Evolutionary conservation across 2,329 filamentous ascomycete genomes (phyloP).

Genomic region (Didymella segeticola): DNA sequence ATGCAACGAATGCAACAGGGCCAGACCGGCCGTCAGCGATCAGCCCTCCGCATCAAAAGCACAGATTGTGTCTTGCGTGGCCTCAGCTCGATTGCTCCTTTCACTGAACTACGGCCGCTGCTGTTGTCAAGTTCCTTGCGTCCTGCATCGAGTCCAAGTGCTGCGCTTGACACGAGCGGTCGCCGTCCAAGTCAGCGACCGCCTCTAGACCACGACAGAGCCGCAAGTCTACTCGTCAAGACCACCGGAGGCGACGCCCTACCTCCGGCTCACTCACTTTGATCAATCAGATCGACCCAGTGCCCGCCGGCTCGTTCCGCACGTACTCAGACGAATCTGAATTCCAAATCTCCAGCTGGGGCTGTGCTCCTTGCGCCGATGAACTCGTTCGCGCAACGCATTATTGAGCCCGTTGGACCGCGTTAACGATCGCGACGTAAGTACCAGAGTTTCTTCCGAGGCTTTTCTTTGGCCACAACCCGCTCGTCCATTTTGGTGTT

Average conservation of each 20-base stretch:
- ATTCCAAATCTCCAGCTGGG: conserved; percentile 16
- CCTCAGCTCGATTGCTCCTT: conserved; percentile 11
- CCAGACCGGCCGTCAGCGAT: conserved; percentile 18
- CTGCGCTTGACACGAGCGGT: conserved; percentile 9
- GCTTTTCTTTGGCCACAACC: conserved; percentile 16
- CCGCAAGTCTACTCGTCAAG: conserved; percentile 18
- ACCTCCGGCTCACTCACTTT: conserved; percentile 1
- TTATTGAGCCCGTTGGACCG: conserved; percentile 25
- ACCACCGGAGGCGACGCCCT: conserved; percentile 5
- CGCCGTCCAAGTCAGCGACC: conserved; percentile 13
- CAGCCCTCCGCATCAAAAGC: conserved; percentile 15
- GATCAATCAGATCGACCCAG: conserved; percentile 14
- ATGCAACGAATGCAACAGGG: conserved; percentile 17
- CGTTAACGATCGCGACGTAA: conserved; percentile 31
- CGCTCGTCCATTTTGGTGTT: conserved; percentile 22
- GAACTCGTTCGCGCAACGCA: conserved; percentile 7
- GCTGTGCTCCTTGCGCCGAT: conserved; percentile 17
- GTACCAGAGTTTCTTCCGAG: conserved; percentile 29
- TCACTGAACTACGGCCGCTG: conserved; percentile 3
- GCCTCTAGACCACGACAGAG: conserved; percentile 16
- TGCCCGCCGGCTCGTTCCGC: conserved; percentile 14
- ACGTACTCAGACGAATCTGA: conserved; percentile 4
- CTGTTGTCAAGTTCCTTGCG: conserved; percentile 6
- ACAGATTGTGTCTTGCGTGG: conserved; percentile 14
- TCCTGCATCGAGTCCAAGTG: conserved; percentile 12